phyloP scores from a whole-genome alignment of 192 early-diverging fungal genomes.

The Coemansia sp. region DNA sequence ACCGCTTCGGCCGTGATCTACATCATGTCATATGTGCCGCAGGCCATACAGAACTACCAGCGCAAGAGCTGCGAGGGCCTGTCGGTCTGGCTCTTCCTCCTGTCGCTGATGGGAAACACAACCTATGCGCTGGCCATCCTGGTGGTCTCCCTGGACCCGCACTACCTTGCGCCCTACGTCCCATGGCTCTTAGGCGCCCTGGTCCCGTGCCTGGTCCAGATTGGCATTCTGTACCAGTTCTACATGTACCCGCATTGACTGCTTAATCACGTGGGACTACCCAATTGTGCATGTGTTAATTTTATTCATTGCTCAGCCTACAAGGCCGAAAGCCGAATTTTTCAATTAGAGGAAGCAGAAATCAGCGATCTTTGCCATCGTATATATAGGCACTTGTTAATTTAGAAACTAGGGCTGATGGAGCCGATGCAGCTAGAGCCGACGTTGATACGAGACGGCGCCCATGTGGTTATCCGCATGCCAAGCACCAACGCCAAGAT shows the following conservation, averaged over 20 bases:
- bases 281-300: neutral
- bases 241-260: constrained; percentile 57
- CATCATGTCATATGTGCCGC: constrained; percentile 71
- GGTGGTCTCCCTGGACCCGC: constrained; percentile 67
- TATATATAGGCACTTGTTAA: too few species aligned
- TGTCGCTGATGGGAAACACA: constrained; percentile 77
- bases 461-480: constrained; percentile 77
- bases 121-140: constrained; percentile 71
- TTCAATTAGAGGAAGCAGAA: too few species aligned
- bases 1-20: constrained; percentile 43
- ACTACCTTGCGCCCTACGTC: constrained; percentile 68
- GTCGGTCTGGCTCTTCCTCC: constrained; percentile 78
- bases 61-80: constrained; percentile 79
- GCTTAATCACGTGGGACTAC: neutral
- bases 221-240: constrained; percentile 74
- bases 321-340: too few species aligned
- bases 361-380: too few species aligned
- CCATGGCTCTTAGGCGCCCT: constrained; percentile 77
- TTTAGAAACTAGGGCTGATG: constrained; percentile 6
- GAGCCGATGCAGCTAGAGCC: constrained; percentile 30
- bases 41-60: constrained; percentile 77
- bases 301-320: too few species aligned
- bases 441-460: constrained; percentile 58
- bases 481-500: constrained; percentile 85
- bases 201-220: constrained; percentile 77